Evolutionary conservation across 805 yeast genomes (phyloP).

Genomic region (Metschnikowia colocasiae): DNA sequence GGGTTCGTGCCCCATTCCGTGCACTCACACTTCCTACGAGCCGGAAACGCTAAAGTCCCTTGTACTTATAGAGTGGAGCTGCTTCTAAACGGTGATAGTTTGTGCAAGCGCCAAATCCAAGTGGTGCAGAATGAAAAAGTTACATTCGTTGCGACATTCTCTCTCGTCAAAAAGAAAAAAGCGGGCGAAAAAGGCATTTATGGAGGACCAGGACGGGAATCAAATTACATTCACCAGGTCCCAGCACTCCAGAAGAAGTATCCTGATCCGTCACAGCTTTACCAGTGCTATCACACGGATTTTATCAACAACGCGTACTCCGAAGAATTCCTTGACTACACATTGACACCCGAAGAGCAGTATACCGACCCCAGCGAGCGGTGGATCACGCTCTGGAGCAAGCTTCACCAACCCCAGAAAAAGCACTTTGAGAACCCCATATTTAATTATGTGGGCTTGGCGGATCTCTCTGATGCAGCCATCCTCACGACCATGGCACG

Average conservation of each 20-base stretch:
- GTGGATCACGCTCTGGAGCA: constrained; percentile 41
- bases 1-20: constrained; percentile 52
- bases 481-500: constrained; percentile 41
- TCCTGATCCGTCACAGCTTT: constrained; percentile 24
- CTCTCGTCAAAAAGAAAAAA: constrained; percentile 30
- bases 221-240: constrained; percentile 11
- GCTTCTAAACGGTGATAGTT: constrained; percentile 51
- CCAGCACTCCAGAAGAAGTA: constrained; percentile 24
- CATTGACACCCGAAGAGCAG: constrained; percentile 35
- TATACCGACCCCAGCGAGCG: constrained; percentile 30
- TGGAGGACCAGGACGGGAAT: not conserved
- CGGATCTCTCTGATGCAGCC: constrained; percentile 36
- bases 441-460: constrained; percentile 36
- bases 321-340: constrained; percentile 33
- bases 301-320: constrained; percentile 36
- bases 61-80: constrained; percentile 52
- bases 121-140: constrained; percentile 52
- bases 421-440: constrained; percentile 23
- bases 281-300: constrained; percentile 33
- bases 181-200: constrained; percentile 1
- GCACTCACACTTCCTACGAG: constrained; percentile 58
- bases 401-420: constrained; percentile 25
- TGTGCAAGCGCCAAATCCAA: constrained; percentile 49
- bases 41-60: constrained; percentile 46
- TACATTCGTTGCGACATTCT: constrained; percentile 50